Base-by-base conservation (phyloP, 2,329 filamentous ascomycete species). In the Bipolaris victoriae region DNA sequence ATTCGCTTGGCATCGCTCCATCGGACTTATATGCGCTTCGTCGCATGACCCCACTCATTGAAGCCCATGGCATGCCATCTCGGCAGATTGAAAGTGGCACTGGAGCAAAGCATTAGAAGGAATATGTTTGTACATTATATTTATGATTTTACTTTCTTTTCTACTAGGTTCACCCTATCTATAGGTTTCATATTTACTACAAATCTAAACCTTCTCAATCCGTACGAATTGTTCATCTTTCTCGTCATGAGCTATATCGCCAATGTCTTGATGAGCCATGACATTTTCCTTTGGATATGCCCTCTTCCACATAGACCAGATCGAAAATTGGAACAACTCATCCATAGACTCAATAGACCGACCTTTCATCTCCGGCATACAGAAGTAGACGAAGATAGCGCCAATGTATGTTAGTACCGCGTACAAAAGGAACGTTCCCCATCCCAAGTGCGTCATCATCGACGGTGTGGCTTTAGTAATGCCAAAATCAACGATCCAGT, bases 281-380 rank as follows among this genome's bases (percentile, higher is more conserved):
- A 16, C 22, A n/a, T 43, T 22, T 43, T 43, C 40, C 40, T 43
- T 43, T 43, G 40, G 40, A 43, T 43, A 43, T 43, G 40, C 40
- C 26, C 26, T 33, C 24, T 18, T 33, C 43, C 43, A 29, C 43
- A 33, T 45, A 6, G 26, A 45, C 43, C 24, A 45, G 24, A 33
- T 29, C 24, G 24, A 16, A 45, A 18, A 29, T 18, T 33, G 24
- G 43, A 45, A 45, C 43, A 45, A 45, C 7, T 45, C 43, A 7
- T 45, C 43, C 43, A 45, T 45, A 5, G 24, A 31, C 43, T 45
- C 43, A 33, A 45, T 29, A 1, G 43, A 45, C 5, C 24, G 24
- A 45, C 43, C 43, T n/a, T 45, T 45, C 43, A 33, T 45, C 43
- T 45, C 43, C n/a, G 43, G 43, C 24, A 45, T 45, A 13, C 24